These are phyloP conservation scores for Paralagenidium karlingii DNA, from an alignment of 352 stramenopile species.

Conservation along the genomic window DNA sequence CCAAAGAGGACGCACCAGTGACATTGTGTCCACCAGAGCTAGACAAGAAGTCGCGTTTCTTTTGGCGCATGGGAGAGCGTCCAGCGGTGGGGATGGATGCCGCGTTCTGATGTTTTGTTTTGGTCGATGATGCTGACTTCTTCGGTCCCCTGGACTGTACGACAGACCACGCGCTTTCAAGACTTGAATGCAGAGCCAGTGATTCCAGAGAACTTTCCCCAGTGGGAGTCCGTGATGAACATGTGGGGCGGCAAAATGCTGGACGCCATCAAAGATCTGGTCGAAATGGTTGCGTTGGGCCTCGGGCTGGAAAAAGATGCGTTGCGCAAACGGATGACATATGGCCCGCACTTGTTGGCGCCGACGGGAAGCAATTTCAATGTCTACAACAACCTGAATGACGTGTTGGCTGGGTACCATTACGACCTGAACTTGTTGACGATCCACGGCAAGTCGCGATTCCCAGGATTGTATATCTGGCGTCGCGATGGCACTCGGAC, in stretches of 20 bases:
- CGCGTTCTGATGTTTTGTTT: neutral
- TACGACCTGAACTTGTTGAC: conserved; percentile 91
- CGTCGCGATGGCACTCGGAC: conserved; percentile 77
- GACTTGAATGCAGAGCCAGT: conserved; percentile 84
- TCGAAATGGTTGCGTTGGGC: conserved; percentile 79
- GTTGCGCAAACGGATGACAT: conserved; percentile 66
- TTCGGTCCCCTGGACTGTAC: no score
- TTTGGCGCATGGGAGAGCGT: conserved; percentile 85
- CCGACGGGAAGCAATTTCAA: conserved; percentile 85
- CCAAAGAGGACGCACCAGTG: conserved; percentile 49
- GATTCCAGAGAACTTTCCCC: conserved; percentile 67
- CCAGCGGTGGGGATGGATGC: conserved; percentile 7
- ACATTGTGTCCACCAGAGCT: conserved; percentile 81
- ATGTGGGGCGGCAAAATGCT: conserved; percentile 88
- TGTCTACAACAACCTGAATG: conserved; percentile 63
- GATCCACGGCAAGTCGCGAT: conserved; percentile 88
- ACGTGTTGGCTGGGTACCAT: conserved; percentile 87
- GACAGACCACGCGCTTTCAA: conserved; percentile 54
- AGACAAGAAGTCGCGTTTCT: conserved; percentile 92
- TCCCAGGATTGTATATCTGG: conserved; percentile 87
- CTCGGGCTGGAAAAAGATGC: conserved; percentile 73
- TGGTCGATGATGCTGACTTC: conserved; percentile 1
- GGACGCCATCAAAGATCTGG: conserved; percentile 57
- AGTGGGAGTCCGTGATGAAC: conserved; percentile 86
- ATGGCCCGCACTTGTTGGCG: conserved; percentile 82